Evolutionary conservation across 306 rosid genomes (phyloP), one percentile per base, ranked within the genome.

Genomic region (Prunus padus): DNA sequence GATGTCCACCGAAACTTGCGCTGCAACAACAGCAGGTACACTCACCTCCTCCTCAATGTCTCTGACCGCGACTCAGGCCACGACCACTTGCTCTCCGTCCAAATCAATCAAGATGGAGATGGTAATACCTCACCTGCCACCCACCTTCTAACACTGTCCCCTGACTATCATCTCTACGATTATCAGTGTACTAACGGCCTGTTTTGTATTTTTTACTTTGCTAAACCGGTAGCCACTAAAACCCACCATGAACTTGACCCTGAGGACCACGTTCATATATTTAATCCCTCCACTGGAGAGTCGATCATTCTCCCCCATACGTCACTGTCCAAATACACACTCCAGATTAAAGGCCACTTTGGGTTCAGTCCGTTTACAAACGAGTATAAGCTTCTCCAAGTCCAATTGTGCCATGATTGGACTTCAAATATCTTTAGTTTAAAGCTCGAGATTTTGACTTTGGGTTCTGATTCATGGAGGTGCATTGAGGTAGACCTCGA

Each of bases 381-480:
- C 26, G 44, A 44, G 56, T 25, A 42, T 1, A 73, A 6, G 67
- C 28, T 73, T 23, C 19, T 73, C 44, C 40, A 9, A 23, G 5
- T 61, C 14, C n/a, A 6, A 13, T 13, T 61, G 3, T 2, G 5
- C 44, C 42, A 28, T 15, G 42, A 61, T 28, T 19, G 16, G 67
- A n/a, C 67, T 15, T 20, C 44, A 10, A 62, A 30, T 62, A 16
- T 28, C 16, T 62, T 5, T 6, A 62, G 42, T 26, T 28, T 62
- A 28, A 30, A 31, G 44, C 7, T 54, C 51, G 5, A 55, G 51
- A 11, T 71, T 54, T 33, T 52, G 10, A 71, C 37, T 19, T 22
- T 55, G 31, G 52, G 75, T 13, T 55, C 75, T 20, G 61, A 47
- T 19, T 11, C 59, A 8, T 73, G 59, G 77, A 59, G 67, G 51